phyloP scores from a whole-genome alignment of 2,329 filamentous ascomycete genomes.

The Penicillium rolfsii region DNA sequence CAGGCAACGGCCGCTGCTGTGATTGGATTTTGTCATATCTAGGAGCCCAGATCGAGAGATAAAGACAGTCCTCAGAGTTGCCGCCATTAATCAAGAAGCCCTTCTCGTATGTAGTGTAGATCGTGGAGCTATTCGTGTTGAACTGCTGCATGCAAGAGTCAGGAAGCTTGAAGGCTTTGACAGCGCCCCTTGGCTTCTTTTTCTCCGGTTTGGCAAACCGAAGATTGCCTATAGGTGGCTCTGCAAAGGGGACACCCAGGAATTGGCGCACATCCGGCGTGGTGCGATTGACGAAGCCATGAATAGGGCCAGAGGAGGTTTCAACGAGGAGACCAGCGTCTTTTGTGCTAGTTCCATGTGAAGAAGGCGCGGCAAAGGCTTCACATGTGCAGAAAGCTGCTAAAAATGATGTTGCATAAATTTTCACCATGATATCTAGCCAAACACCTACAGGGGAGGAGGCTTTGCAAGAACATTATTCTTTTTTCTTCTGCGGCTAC shows the following conservation, averaged over 20 bases:
- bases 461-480: neutral
- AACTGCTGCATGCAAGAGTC: constrained; percentile 17
- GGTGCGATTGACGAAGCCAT: constrained; percentile 11
- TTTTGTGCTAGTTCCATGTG: neutral
- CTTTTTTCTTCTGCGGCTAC: neutral
- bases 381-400: neutral
- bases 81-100: constrained; percentile 28
- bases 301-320: constrained; percentile 8
- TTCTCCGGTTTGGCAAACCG: constrained; percentile 21
- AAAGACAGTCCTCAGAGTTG: constrained; percentile 49
- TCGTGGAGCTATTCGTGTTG: constrained; percentile 5
- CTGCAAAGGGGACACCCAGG: constrained; percentile 28
- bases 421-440: neutral
- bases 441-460: neutral
- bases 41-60: constrained; percentile 49
- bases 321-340: constrained; percentile 3
- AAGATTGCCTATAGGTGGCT: constrained; percentile 24
- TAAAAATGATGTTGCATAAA: neutral
- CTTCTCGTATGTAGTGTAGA: constrained; percentile 15
- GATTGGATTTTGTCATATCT: constrained; percentile 5
- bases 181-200: constrained; percentile 1
- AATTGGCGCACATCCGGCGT: constrained; percentile 17
- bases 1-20: constrained; percentile 42
- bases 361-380: constrained; percentile 6
- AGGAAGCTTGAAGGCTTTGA: constrained; percentile 7